Conservation (phyloP, 1,284 basidiomycete genomes). For the Apiotrichum sp. region DNA sequence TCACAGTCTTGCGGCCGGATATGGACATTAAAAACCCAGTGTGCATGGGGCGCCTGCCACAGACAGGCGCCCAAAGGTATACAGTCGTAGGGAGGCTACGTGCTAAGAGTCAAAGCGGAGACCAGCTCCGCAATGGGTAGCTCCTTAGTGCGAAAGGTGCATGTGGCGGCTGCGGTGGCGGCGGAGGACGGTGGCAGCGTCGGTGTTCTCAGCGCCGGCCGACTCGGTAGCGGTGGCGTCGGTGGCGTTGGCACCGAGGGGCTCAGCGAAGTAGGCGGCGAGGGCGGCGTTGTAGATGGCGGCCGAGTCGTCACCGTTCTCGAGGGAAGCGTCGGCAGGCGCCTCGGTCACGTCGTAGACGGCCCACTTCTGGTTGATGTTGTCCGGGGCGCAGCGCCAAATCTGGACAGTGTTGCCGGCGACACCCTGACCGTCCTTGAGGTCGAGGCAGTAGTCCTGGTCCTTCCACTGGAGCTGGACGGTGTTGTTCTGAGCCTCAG, state of each 20-base stretch:
- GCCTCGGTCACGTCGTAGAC: conserved; percentile 34
- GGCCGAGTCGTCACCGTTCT: conserved; percentile 6
- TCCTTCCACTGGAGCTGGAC: conserved; percentile 26
- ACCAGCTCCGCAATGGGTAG: no score
- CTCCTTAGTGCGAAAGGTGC: neutral
- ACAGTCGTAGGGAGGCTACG: no score
- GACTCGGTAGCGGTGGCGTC: neutral
- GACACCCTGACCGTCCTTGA: conserved; percentile 27
- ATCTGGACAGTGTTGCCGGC: conserved; percentile 33
- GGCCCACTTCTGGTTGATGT: conserved; percentile 40
- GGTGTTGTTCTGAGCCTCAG: neutral
- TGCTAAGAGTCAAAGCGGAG: no score
- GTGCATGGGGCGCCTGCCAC: no score
- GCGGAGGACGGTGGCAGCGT: conserved; percentile 1
- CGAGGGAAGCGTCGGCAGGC: conserved; percentile 3
- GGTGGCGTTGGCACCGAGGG: neutral
- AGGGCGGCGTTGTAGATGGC: conserved; percentile 5
- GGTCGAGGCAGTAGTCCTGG: conserved; percentile 32
- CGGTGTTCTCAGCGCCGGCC: neutral
- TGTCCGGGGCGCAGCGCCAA: conserved; percentile 33
- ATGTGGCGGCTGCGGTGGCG: conserved; percentile 1
- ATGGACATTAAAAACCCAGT: no score
- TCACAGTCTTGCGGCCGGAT: no score
- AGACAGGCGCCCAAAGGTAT: no score
- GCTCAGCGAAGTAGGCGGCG: neutral